Evolutionary conservation across 148 eudicot species (phyloP).

Genomic region (Chenopodium suecicum): DNA sequence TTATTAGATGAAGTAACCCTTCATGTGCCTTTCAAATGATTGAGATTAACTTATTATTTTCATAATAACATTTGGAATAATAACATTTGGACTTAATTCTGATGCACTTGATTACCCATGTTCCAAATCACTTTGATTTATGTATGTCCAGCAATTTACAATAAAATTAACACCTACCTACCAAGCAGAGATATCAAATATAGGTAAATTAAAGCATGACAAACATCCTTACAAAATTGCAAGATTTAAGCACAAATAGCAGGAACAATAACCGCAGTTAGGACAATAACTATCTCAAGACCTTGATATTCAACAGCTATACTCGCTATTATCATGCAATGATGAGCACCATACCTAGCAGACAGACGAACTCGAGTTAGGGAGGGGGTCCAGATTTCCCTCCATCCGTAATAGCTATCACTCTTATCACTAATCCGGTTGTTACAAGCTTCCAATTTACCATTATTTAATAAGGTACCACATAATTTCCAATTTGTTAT

Average conservation of each 20-base stretch:
- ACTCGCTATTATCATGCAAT: background rate
- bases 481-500: background rate
- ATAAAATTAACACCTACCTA: background rate
- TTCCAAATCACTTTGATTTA: background rate
- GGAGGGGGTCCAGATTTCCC: background rate
- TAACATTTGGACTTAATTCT: background rate
- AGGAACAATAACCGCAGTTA: background rate
- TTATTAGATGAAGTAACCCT: background rate
- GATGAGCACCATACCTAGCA: background rate
- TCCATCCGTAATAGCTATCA: no score
- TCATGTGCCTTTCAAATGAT: background rate
- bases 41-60: background rate
- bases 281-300: background rate
- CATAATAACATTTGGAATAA: background rate
- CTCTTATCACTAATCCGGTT: background rate
- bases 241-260: background rate
- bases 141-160: conserved; percentile 3
- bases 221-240: background rate
- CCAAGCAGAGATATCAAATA: background rate
- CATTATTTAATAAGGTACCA: no score
- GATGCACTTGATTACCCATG: background rate
- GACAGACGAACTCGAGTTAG: background rate
- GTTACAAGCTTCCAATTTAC: background rate
- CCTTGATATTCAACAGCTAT: background rate
- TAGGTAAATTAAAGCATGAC: background rate